phyloP scores from a whole-genome alignment of 768 basidiomycete species.

The Podaxis carcinomalis region DNA sequence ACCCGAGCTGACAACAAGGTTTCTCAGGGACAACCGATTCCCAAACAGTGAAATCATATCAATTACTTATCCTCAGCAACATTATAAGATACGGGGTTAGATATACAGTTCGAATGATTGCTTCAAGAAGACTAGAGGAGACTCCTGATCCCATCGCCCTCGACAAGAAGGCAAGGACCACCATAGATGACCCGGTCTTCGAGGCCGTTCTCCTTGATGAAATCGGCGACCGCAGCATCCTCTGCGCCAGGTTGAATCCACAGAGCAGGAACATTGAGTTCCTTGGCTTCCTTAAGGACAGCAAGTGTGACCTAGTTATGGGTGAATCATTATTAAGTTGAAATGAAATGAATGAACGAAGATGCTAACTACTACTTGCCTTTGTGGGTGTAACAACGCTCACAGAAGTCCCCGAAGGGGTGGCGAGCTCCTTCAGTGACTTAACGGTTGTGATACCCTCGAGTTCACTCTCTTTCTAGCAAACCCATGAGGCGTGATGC shows the following conservation, averaged over 20 bases:
- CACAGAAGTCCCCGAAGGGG: conserved; percentile 64
- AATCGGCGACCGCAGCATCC: conserved; percentile 57
- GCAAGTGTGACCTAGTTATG: conserved; percentile 59
- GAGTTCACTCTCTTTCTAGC: conserved; percentile 65
- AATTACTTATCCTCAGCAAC: background rate
- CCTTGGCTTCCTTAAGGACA: conserved; percentile 62
- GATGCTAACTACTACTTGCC: conserved; percentile 28
- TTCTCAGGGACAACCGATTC: background rate
- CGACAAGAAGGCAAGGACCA: conserved; percentile 78
- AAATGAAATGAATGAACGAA: background rate
- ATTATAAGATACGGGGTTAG: background rate
- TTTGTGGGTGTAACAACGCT: conserved; percentile 77
- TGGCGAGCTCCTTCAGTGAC: conserved; percentile 51
- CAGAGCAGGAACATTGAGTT: conserved; percentile 65
- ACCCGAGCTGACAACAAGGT: background rate
- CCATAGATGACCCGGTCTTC: conserved; percentile 70
- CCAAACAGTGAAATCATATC: background rate
- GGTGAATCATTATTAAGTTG: background rate
- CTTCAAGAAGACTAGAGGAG: background rate
- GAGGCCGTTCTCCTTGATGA: conserved; percentile 62
- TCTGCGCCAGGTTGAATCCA: conserved; percentile 93
- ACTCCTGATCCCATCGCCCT: conserved; percentile 55
- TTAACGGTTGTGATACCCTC: conserved; percentile 59
- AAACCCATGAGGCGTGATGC: background rate
- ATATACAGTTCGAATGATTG: background rate